Conservation (phyloP, 1,284 basidiomycete genomes). For the Pascua sp. region DNA sequence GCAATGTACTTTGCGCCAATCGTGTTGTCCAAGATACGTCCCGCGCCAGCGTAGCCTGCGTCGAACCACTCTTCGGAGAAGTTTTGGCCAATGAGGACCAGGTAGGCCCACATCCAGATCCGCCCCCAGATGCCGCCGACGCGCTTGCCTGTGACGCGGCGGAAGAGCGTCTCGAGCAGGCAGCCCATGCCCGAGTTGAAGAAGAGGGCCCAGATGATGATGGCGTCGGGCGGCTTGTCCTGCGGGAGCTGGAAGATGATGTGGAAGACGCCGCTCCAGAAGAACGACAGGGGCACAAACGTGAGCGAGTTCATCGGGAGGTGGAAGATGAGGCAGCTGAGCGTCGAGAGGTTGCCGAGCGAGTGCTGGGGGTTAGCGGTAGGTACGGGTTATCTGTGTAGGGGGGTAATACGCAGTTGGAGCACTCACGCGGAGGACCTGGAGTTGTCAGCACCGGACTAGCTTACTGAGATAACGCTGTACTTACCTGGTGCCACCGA, state of each 20-base stretch:
- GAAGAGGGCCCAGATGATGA: slow-evolving; percentile 35
- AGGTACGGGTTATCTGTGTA: no score
- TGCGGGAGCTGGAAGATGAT: slow-evolving; percentile 35
- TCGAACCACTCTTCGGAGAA: slow-evolving; percentile 33
- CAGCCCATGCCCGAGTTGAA: slow-evolving; percentile 33
- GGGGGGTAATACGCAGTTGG: no score
- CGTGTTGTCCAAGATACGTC: no score
- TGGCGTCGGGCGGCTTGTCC: slow-evolving; percentile 10
- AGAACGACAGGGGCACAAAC: slow-evolving; percentile 32
- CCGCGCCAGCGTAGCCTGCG: not conserved
- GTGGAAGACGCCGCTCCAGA: slow-evolving; percentile 40
- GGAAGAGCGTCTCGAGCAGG: slow-evolving; percentile 11
- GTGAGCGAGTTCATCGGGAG: slow-evolving; percentile 25
- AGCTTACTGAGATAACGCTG: not conserved
- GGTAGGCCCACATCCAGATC: slow-evolving; percentile 35
- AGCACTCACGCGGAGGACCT: no score
- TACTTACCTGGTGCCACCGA: slow-evolving; percentile 48
- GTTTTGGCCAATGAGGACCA: slow-evolving; percentile 22
- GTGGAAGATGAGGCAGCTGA: slow-evolving; percentile 11
- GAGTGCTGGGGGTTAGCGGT: slow-evolving; percentile 30
- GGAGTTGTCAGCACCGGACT: not conserved
- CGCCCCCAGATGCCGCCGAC: slow-evolving; percentile 39
- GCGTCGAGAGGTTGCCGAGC: slow-evolving; percentile 33
- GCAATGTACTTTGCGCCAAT: no score
- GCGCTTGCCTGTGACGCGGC: slow-evolving; percentile 22